A percentile compares a stretch with the other conserved stretches of the same genome.
phyloP scores from a whole-genome alignment of 192 early-diverging fungal genomes.

The Obelidium mucronatum region DNA sequence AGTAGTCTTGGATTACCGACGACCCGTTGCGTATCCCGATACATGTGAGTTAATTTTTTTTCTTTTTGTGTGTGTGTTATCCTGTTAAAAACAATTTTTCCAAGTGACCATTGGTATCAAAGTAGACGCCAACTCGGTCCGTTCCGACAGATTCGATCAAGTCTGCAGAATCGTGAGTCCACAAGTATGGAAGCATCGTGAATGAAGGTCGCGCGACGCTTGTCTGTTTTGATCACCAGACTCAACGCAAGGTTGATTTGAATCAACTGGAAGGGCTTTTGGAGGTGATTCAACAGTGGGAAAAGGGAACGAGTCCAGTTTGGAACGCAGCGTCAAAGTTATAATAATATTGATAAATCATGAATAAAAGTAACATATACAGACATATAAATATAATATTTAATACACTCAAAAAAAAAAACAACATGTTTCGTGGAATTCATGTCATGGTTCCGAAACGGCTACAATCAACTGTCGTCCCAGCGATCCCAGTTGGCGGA shows the following conservation, averaged over 20 bases:
- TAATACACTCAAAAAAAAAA: no score
- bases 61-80: not conserved
- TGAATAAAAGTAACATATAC: no score
- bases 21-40: conserved; percentile 54
- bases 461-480: conserved; percentile 2
- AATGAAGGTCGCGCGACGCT: conserved; percentile 42
- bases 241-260: conserved; percentile 38
- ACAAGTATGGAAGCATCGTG: conserved; percentile 35
- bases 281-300: not conserved
- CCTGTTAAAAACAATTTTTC: not conserved
- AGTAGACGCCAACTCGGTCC: conserved; percentile 14
- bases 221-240: conserved; percentile 46
- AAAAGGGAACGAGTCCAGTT: not conserved
- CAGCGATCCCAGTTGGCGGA: conserved; percentile 30
- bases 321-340: not conserved
- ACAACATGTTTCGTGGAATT: no score
- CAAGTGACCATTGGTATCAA: conserved; percentile 23
- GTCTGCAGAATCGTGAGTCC: conserved; percentile 44
- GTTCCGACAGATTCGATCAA: conserved; percentile 46
- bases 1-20: conserved; percentile 45
- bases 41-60: conserved; percentile 28
- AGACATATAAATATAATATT: not conserved
- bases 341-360: no score
- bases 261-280: conserved; percentile 41
- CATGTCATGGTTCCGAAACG: no score